Evolutionary conservation across 2,329 filamentous ascomycete genomes (phyloP), one percentile per base, ranked within the genome.

Genomic region (Exophiala calicioides): DNA sequence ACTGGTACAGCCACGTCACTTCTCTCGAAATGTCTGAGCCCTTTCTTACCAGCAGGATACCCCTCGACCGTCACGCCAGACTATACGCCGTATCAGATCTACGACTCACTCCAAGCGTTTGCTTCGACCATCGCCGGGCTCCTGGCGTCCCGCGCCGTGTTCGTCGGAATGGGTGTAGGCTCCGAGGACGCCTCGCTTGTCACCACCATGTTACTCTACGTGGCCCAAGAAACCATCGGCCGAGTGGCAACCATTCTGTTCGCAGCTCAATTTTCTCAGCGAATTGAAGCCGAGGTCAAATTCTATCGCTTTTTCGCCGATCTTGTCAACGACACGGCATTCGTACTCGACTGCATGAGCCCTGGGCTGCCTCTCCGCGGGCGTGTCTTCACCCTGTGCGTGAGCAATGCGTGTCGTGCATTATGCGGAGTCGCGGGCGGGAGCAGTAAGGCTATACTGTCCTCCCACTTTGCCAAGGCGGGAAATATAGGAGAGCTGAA

Each of bases 401-500:
- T 76, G 18, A 78, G 78, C 18, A 84, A 82, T 50, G 73, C 84
- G 6, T 67, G 86, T 44, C 69, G 83, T 30, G 78, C 81, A 0
- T 70, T 96, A 0, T 97, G 93, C 62, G 93, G 91, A 19, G 90
- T 97, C 4, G 88, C 91, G 0, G 91, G 89, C 1, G 89, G 87
- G 9, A 90, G 88, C 44, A 86, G 88, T 54, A 97, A 97, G 68
- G 91, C 91, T 2, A 90, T 86, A 52, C 70, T 98, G 58, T 93
- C 88, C 63, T 86, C 88, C 8, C 93, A 98, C 68, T 97, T 98
- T 73, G 90, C 91, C 6, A 81, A 77, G 57, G 82, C 83, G 63
- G 88, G 89, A 27, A 97, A 96, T 65, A 70, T 97, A 33, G 91
- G 88, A 1, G 91, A 97, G 66, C 76, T 98, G 46, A 97, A 96